Percentiles rank a stretch among this genome's conserved stretches.
These are phyloP conservation scores for Solanum sparsipilum DNA, from an alignment of 257 asterid species.

Conservation along the genomic window DNA sequence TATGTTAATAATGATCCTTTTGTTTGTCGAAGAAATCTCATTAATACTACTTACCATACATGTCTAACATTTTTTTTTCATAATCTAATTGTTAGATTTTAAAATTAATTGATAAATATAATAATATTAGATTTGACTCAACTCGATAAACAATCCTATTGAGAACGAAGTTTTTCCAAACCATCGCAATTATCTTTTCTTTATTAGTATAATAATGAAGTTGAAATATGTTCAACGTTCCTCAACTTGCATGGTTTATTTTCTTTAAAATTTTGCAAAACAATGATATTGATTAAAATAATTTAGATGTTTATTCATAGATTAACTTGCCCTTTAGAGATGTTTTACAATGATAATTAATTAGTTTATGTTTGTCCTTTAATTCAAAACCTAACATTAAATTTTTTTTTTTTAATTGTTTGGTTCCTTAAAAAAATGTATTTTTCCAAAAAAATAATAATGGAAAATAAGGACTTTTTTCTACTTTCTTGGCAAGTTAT, in stretches of 20 bases:
- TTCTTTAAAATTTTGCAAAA: background rate
- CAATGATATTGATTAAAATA: background rate
- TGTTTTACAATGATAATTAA: background rate
- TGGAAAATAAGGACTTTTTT: background rate
- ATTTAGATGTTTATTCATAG: background rate
- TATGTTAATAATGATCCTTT: background rate
- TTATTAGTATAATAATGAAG: background rate
- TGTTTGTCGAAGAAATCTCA: background rate
- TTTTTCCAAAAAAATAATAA: background rate
- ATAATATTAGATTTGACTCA: background rate
- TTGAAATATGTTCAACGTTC: background rate
- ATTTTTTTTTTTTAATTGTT: accelerated
- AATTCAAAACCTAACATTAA: background rate
- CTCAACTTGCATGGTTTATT: background rate
- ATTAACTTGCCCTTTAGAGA: background rate
- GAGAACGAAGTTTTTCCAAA: background rate
- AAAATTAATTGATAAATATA: background rate
- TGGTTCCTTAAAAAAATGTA: background rate
- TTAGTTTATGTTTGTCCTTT: background rate
- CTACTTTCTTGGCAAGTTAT: background rate
- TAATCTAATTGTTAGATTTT: background rate
- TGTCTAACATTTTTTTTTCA: background rate
- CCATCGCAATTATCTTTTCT: background rate
- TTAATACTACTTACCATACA: background rate
- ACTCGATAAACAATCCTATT: too few relatives aligned